A percentile compares a stretch with the other conserved stretches of the same genome.
Conservation (phyloP, 495 filamentous ascomycete genomes). For the Xylaria longipes region DNA sequence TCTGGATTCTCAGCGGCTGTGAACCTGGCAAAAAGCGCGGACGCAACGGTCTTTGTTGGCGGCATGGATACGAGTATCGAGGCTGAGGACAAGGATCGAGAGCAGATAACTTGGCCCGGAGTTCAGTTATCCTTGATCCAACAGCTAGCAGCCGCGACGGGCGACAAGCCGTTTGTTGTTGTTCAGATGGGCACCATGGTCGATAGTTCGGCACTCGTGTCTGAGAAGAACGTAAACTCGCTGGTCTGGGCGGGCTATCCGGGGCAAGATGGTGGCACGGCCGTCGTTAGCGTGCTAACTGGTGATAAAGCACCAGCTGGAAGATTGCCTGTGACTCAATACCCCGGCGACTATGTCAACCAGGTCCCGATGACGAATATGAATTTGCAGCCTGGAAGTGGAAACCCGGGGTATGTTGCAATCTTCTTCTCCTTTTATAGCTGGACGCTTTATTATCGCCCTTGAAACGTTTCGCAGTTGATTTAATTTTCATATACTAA, state of each 20-base stretch:
- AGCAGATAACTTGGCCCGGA: constrained; percentile 50
- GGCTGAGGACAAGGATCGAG: constrained; percentile 49
- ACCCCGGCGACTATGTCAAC: constrained; percentile 50
- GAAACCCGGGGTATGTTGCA: constrained; percentile 44
- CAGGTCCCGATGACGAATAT: constrained; percentile 51
- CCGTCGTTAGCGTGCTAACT: constrained; percentile 58
- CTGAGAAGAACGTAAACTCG: constrained; percentile 55
- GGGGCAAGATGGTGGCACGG: constrained; percentile 62
- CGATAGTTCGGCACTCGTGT: constrained; percentile 59
- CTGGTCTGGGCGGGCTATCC: constrained; percentile 62
- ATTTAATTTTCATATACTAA: constrained; percentile 13
- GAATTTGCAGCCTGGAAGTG: constrained; percentile 44
- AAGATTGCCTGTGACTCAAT: constrained; percentile 66
- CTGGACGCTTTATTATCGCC: not conserved
- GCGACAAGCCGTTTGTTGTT: constrained; percentile 50
- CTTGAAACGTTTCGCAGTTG: not conserved
- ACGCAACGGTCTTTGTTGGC: constrained; percentile 52
- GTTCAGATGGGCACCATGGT: constrained; percentile 61
- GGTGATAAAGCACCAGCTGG: constrained; percentile 61
- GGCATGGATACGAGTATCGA: constrained; percentile 52
- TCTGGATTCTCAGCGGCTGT: constrained; percentile 17
- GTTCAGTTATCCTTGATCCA: constrained; percentile 51
- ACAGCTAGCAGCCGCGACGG: constrained; percentile 42
- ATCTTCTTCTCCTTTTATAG: not conserved
- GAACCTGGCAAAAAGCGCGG: constrained; percentile 42